Conservation (phyloP, 1,284 basidiomycete species). For the Ganoderma sp. region DNA sequence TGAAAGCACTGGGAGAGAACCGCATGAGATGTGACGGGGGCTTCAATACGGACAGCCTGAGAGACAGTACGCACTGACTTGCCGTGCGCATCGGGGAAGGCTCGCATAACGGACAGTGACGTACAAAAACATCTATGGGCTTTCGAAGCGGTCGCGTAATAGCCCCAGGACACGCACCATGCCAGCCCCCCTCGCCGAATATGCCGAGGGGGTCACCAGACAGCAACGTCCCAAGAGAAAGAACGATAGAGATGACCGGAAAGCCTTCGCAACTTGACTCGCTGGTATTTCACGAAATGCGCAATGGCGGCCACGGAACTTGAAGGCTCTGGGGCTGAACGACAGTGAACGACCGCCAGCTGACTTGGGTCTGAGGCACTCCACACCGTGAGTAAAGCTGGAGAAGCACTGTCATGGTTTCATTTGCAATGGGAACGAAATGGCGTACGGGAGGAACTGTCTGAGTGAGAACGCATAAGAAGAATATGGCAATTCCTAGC, state of each 20-base stretch:
- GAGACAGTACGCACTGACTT: not conserved
- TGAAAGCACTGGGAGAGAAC: not conserved
- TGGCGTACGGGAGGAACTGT: slow-evolving; percentile 11
- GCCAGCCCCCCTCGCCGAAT: not conserved
- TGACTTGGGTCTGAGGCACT: slow-evolving; percentile 27
- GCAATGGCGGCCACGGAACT: slow-evolving; percentile 2
- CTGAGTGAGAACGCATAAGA: slow-evolving; percentile 11
- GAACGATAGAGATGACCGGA: not conserved
- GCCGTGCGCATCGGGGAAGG: not conserved
- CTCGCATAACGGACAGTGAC: not conserved
- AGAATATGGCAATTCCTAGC: not conserved
- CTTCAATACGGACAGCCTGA: not conserved
- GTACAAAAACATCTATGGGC: not conserved
- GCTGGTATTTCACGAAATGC: not conserved
- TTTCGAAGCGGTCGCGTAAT: not conserved
- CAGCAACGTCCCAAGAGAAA: not conserved
- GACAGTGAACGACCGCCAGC: slow-evolving; percentile 11
- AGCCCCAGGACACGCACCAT: not conserved
- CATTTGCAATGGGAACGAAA: slow-evolving; percentile 28
- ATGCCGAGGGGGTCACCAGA: slow-evolving; percentile 5
- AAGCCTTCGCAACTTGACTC: not conserved
- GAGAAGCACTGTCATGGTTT: slow-evolving; percentile 27
- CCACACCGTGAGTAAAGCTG: slow-evolving; percentile 20
- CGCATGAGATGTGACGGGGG: not conserved
- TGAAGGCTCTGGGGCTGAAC: not conserved